Conservation (phyloP, 345 rosid genomes). For the Populus nigra region DNA sequence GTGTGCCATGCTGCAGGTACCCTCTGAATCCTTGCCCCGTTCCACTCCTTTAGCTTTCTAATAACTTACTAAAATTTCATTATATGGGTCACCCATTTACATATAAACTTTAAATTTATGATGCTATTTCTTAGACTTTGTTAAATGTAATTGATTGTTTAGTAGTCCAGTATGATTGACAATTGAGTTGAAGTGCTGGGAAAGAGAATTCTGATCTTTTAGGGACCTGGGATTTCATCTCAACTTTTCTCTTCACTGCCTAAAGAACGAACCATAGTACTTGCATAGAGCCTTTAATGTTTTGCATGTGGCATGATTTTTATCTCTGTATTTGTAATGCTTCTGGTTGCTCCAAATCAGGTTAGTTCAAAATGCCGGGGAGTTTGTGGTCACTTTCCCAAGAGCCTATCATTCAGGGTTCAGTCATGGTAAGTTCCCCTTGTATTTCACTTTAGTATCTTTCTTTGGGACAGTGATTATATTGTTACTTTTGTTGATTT, state of each 20-base stretch:
- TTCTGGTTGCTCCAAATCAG: slow-evolving; percentile 13
- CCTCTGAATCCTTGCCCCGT: slow-evolving; percentile 24
- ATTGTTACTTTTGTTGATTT: not conserved
- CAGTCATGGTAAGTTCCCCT: slow-evolving; percentile 71
- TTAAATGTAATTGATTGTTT: not conserved
- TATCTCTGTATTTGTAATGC: not conserved
- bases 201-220: not conserved
- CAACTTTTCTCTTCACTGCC: not conserved
- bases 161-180: not conserved
- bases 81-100: not conserved
- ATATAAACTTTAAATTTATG: not conserved
- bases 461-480: not conserved
- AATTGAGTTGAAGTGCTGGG: not conserved
- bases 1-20: slow-evolving; percentile 98
- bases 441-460: not conserved
- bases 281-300: not conserved
- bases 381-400: slow-evolving; percentile 94
- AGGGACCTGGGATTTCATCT: not conserved
- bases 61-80: slow-evolving; percentile 7
- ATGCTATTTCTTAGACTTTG: not conserved
- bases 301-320: not conserved
- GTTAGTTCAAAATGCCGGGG: slow-evolving; percentile 39
- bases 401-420: slow-evolving; percentile 99
- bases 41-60: slow-evolving; percentile 15
- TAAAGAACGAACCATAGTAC: not conserved